Conservation (phyloP, 2,329 filamentous ascomycete genomes). For the Penicillium sp. region DNA sequence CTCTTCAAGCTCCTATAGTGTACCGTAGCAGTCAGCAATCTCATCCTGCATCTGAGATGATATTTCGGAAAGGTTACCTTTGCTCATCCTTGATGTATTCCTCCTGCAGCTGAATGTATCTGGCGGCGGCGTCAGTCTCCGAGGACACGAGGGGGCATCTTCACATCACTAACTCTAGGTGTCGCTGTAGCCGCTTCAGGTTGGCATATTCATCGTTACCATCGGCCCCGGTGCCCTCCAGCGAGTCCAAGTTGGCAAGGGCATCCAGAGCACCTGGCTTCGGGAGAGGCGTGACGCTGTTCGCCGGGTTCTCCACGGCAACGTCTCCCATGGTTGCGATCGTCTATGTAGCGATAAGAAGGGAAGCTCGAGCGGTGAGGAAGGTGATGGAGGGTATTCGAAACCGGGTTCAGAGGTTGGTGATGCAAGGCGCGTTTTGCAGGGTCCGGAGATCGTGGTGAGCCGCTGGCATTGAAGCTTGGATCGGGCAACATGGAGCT, state of each 20-base stretch:
- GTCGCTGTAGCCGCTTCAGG: constrained; percentile 93
- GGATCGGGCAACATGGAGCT: constrained; percentile 22
- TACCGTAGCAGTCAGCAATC: constrained; percentile 13
- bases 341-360: not conserved
- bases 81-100: constrained; percentile 99
- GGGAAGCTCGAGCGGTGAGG: not conserved
- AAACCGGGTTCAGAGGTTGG: constrained; percentile 7
- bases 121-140: constrained; percentile 40
- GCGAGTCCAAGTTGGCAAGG: constrained; percentile 86
- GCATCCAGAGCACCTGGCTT: constrained; percentile 73
- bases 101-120: constrained; percentile 95
- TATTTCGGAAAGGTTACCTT: constrained; percentile 55
- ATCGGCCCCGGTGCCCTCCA: constrained; percentile 80
- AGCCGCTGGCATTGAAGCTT: constrained; percentile 14
- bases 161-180: constrained; percentile 74
- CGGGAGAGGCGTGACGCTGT: constrained; percentile 74
- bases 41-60: not conserved
- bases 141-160: not conserved
- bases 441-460: constrained; percentile 14
- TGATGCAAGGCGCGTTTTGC: constrained; percentile 13
- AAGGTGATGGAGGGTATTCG: constrained; percentile 2
- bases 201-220: constrained; percentile 90
- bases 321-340: constrained; percentile 75
- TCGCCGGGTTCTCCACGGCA: constrained; percentile 77
- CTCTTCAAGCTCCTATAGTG: constrained; percentile 80